Base-by-base conservation (phyloP, 2,329 filamentous ascomycete species). In the Claviceps sp. region DNA sequence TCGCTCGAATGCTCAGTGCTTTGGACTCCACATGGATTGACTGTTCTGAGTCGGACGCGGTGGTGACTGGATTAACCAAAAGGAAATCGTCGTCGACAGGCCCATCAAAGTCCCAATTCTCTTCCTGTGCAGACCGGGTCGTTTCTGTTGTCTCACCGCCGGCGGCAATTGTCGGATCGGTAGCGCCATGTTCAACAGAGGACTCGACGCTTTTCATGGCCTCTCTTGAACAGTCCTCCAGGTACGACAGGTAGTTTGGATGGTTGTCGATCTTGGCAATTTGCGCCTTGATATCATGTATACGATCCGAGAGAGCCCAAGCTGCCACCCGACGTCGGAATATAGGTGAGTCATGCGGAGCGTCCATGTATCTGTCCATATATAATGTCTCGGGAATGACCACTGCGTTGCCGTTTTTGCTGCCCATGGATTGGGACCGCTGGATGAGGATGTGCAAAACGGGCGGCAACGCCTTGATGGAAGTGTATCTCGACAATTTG, bases 381-480 rank as follows among this genome's bases (percentile, higher is more conserved):
- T 87, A 95, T 13, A 98, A 75, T 2, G 77, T 83, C 57, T 93
- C 84, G 4, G 85, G 82, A n/a, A 98, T 80, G 20, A 81, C 75
- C 13, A 98, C 78, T 11, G 86, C 81, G 55, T 89, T 82, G 51
- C 81, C 81, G 30, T 89, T 88, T 63, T 95, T 95, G 44, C 76
- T 76, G 6, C 77, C 76, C 57, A 88, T 83, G 49, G 82, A 88
- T 54, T 85, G 82, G 4, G 86, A 84, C 5, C 93, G 82, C 63
- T 95, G 88, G 37, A 98, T 87, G 57, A 89, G 86, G 45, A 98
- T 82, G 61, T 96, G 90, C 18, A 97, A 72, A 37, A 98, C 79
- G 0, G 90, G 89, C 0, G 93, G 89, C 11, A 90, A 72, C n/a
- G 76, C 75, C 55, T 79, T 79, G 51, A 95, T 86, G 1, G 86